Evolutionary conservation across 345 rosid species (phyloP).

Genomic region (Acer saccharum): DNA sequence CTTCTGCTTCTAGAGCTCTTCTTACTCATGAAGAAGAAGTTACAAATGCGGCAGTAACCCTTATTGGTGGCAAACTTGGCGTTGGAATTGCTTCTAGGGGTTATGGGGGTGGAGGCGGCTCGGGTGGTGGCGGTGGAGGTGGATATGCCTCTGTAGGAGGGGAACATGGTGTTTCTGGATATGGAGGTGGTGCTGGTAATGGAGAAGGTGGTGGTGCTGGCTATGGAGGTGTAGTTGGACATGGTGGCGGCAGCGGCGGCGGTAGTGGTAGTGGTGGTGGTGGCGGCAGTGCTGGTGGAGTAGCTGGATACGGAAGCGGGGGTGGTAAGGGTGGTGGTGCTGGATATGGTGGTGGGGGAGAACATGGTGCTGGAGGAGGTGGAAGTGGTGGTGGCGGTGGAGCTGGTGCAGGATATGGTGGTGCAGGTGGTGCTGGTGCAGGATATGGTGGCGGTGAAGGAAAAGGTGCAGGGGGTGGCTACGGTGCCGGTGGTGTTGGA

Average conservation of each 20-base stretch:
- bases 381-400: slow-evolving; percentile 7
- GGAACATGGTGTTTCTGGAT: slow-evolving; percentile 25
- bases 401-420: too few species aligned
- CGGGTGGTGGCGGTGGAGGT: slow-evolving; percentile 17
- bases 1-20: slow-evolving; percentile 44
- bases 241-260: slow-evolving; percentile 29
- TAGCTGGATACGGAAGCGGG: slow-evolving; percentile 26
- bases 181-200: slow-evolving; percentile 23
- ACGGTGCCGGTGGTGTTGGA: slow-evolving; percentile 33
- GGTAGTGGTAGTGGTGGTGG: slow-evolving; percentile 19
- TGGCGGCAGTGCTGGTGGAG: slow-evolving; percentile 13
- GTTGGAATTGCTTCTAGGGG: slow-evolving; percentile 29
- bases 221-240: slow-evolving; percentile 24
- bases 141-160: slow-evolving; percentile 28
- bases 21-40: slow-evolving; percentile 32
- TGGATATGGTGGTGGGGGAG: slow-evolving; percentile 28
- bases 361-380: slow-evolving; percentile 21
- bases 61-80: slow-evolving; percentile 22
- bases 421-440: slow-evolving; percentile 28
- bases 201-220: slow-evolving; percentile 36
- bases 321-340: slow-evolving; percentile 24
- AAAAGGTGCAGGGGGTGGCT: slow-evolving; percentile 19
- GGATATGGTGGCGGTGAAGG: slow-evolving; percentile 23
- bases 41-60: slow-evolving; percentile 11
- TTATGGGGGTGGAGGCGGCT: slow-evolving; percentile 24